Conservation (phyloP, 768 basidiomycete species). For the Lactarius pseudohatsudake region DNA sequence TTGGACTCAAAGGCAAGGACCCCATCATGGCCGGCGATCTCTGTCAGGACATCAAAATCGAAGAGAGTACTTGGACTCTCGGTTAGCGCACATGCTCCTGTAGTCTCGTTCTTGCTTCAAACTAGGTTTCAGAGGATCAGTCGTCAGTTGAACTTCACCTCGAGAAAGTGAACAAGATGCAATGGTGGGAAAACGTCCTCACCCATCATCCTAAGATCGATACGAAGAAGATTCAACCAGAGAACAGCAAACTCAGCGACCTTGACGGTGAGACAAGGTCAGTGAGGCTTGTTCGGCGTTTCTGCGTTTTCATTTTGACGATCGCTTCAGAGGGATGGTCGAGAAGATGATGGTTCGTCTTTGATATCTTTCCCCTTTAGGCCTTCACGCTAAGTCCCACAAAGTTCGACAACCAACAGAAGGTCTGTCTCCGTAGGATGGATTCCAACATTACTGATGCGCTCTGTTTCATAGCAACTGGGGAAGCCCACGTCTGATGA, state of each 20-base stretch:
- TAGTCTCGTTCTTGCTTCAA: slow-evolving; percentile 1
- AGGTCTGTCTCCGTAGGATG: slow-evolving; percentile 42
- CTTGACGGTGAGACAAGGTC: slow-evolving; percentile 93
- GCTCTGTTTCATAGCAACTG: slow-evolving; percentile 63
- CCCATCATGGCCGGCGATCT: slow-evolving; percentile 87
- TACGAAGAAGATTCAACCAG: slow-evolving; percentile 91
- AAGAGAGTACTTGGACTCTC: slow-evolving; percentile 96
- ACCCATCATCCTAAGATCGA: slow-evolving; percentile 96
- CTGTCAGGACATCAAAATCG: slow-evolving; percentile 91
- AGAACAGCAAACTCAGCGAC: slow-evolving; percentile 94
- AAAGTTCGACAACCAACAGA: slow-evolving; percentile 79
- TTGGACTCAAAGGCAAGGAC: slow-evolving; percentile 83
- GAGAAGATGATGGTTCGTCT: slow-evolving; percentile 99
- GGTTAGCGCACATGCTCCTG: slow-evolving; percentile 49
- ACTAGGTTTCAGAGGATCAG: slow-evolving; percentile 63
- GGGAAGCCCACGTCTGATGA: slow-evolving; percentile 96
- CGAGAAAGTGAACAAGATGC: slow-evolving; percentile 82
- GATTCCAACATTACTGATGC: slow-evolving; percentile 14
- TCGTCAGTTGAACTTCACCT: slow-evolving; percentile 70
- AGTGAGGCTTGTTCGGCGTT: slow-evolving; percentile 17
- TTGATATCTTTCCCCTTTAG: slow-evolving; percentile 12
- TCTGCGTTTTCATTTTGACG: slow-evolving; percentile 6
- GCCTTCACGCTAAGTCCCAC: not conserved
- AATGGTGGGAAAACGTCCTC: slow-evolving; percentile 98
- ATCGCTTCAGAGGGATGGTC: slow-evolving; percentile 77